Percentiles rank a stretch among this genome's conserved stretches.
phyloP scores from a whole-genome alignment of 2,329 filamentous ascomycete genomes.

The Polytolypa hystricis region DNA sequence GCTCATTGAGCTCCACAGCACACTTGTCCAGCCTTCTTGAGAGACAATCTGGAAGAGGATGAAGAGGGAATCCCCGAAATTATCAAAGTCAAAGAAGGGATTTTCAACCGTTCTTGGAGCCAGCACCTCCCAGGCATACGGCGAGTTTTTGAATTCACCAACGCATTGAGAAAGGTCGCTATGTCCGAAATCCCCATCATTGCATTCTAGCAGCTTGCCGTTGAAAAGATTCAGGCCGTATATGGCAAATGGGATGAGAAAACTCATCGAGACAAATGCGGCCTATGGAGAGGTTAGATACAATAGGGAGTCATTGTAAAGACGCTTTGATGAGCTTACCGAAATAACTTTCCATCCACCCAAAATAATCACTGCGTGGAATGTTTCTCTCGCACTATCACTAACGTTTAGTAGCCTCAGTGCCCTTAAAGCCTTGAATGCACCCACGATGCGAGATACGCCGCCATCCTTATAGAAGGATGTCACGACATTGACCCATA shows the following conservation, averaged over 20 bases:
- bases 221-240: constrained; percentile 91
- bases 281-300: constrained; percentile 37
- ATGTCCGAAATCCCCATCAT: constrained; percentile 52
- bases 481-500: constrained; percentile 90
- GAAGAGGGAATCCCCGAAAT: constrained; percentile 87
- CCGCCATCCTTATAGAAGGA: constrained; percentile 70
- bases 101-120: constrained; percentile 74
- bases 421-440: constrained; percentile 92
- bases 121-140: constrained; percentile 75
- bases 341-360: constrained; percentile 91
- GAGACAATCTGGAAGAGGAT: constrained; percentile 98
- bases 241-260: constrained; percentile 92
- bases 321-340: constrained; percentile 37
- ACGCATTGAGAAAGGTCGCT: constrained; percentile 62
- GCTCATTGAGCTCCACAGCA: constrained; percentile 72
- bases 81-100: constrained; percentile 82
- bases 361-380: constrained; percentile 89
- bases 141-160: constrained; percentile 66
- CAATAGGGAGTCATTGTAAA: neutral
- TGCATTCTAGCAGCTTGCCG: constrained; percentile 68
- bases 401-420: constrained; percentile 88
- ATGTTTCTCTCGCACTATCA: constrained; percentile 88
- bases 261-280: constrained; percentile 84
- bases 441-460: constrained; percentile 81
- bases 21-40: constrained; percentile 93